These are phyloP conservation scores for Colletotrichum sp. DNA, from an alignment of 2,329 filamentous ascomycete species.

Conservation along the genomic window DNA sequence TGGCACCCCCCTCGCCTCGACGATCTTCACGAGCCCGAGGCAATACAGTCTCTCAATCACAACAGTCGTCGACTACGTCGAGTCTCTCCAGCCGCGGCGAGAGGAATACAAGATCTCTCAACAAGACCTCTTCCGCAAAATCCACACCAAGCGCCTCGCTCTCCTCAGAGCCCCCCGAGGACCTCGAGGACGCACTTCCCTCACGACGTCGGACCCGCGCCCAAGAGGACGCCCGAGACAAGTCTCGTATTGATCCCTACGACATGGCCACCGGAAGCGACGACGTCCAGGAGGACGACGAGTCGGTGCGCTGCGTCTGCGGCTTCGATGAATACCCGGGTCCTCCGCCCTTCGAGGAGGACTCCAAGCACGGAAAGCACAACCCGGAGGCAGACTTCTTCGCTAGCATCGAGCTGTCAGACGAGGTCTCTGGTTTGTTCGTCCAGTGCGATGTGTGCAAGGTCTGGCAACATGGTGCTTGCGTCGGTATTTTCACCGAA, in stretches of 20 bases:
- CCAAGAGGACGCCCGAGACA: slow-evolving; percentile 65
- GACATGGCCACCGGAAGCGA: slow-evolving; percentile 68
- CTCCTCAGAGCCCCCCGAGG: slow-evolving; percentile 72
- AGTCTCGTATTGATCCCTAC: slow-evolving; percentile 45
- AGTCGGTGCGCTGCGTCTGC: slow-evolving; percentile 94
- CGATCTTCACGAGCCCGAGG: slow-evolving; percentile 90
- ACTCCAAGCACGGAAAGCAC: slow-evolving; percentile 58
- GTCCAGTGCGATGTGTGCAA: slow-evolving; percentile 98
- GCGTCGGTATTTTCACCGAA: slow-evolving; percentile 96
- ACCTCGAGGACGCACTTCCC: slow-evolving; percentile 71
- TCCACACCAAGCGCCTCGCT: slow-evolving; percentile 76
- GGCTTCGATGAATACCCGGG: slow-evolving; percentile 95
- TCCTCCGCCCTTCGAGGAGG: slow-evolving; percentile 68
- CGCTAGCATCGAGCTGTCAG: slow-evolving; percentile 68
- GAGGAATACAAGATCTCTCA: slow-evolving; percentile 73
- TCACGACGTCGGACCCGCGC: slow-evolving; percentile 82
- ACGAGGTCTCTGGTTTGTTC: slow-evolving; percentile 93
- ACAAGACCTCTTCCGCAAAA: slow-evolving; percentile 78
- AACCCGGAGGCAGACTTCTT: slow-evolving; percentile 63
- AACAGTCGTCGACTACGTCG: slow-evolving; percentile 80
- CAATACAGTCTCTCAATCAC: slow-evolving; percentile 75
- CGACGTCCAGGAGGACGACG: slow-evolving; percentile 84
- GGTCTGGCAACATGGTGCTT: slow-evolving; percentile 98
- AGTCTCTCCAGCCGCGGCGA: slow-evolving; percentile 80
- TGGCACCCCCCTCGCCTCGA: slow-evolving; percentile 74